These are phyloP conservation scores for Benincasa hispida DNA, from an alignment of 306 rosid species.

Conservation along the genomic window DNA sequence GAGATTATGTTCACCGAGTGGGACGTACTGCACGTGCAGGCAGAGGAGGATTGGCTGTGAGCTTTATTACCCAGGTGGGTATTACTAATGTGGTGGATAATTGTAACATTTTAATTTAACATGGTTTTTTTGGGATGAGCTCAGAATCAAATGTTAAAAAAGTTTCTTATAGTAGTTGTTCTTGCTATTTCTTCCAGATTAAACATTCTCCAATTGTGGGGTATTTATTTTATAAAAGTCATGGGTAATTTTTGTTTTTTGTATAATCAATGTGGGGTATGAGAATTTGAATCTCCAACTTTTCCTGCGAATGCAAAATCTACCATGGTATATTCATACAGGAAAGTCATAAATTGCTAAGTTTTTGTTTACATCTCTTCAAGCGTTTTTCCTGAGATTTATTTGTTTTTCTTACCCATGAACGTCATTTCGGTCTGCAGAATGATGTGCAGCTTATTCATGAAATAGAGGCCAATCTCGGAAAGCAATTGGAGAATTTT, in stretches of 20 bases:
- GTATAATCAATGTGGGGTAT: too few species aligned
- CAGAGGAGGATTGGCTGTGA: conserved; percentile 71
- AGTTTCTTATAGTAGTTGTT: neutral
- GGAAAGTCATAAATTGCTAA: neutral
- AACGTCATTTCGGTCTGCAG: conserved; percentile 23
- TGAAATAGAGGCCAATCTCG: conserved; percentile 55
- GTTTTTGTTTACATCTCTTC: neutral
- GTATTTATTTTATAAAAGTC: neutral
- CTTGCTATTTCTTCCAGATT: neutral
- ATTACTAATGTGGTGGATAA: neutral
- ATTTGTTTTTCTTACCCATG: neutral
- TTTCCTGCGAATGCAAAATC: neutral
- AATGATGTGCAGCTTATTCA: conserved; percentile 58
- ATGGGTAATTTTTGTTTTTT: too few species aligned
- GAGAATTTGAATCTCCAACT: too few species aligned
- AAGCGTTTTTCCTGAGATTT: neutral
- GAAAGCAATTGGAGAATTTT: conserved; percentile 43
- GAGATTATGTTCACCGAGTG: conserved; percentile 83
- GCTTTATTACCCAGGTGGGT: conserved; percentile 59
- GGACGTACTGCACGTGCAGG: conserved; percentile 97
- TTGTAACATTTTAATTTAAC: neutral
- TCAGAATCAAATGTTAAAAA: neutral
- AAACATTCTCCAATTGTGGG: neutral
- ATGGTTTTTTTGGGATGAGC: neutral
- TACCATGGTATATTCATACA: neutral